phyloP scores from a whole-genome alignment of 768 basidiomycete genomes.

The Suillus lakei region DNA sequence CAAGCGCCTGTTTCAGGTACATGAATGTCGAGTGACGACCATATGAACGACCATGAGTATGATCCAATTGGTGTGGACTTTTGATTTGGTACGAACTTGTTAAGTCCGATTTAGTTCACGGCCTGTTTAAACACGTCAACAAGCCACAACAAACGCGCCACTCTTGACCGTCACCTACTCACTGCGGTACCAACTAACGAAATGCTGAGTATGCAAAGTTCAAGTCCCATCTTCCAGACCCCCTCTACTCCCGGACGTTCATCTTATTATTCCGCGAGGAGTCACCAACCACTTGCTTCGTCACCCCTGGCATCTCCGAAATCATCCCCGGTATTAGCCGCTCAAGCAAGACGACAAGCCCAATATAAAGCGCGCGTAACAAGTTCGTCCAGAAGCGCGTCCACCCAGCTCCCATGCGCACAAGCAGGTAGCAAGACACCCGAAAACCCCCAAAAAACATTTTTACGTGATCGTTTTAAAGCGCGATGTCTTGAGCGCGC shows the following conservation, averaged over 20 bases:
- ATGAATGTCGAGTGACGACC: too few species aligned
- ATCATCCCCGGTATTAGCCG: conserved; percentile 51
- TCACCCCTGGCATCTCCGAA: conserved; percentile 57
- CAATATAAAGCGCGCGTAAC: conserved; percentile 56
- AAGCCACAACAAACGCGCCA: conserved; percentile 26
- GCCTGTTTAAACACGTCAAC: conserved; percentile 28
- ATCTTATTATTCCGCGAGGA: conserved; percentile 33
- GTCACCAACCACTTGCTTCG: conserved; percentile 45
- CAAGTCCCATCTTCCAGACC: conserved; percentile 32
- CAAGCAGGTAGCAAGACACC: conserved; percentile 19
- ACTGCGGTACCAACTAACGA: conserved; percentile 1
- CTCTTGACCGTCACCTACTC: conserved; percentile 12
- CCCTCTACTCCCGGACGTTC: conserved; percentile 45
- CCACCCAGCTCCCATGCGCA: conserved; percentile 20
- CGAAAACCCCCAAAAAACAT: conserved; percentile 55
- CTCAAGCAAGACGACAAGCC: conserved; percentile 54
- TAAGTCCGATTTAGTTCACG: too few species aligned
- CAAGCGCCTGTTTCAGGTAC: not conserved
- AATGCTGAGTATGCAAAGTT: conserved; percentile 25
- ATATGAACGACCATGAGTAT: too few species aligned
- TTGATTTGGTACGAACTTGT: too few species aligned
- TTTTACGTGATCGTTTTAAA: conserved; percentile 65
- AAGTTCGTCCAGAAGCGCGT: conserved; percentile 25
- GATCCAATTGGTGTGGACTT: too few species aligned
- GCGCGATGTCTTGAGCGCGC: conserved; percentile 68